Percentiles rank a stretch among this genome's conserved stretches.
These are phyloP conservation scores for Aureobasidium vineae DNA, from an alignment of 2,329 filamentous ascomycete species.

Conservation along the genomic window DNA sequence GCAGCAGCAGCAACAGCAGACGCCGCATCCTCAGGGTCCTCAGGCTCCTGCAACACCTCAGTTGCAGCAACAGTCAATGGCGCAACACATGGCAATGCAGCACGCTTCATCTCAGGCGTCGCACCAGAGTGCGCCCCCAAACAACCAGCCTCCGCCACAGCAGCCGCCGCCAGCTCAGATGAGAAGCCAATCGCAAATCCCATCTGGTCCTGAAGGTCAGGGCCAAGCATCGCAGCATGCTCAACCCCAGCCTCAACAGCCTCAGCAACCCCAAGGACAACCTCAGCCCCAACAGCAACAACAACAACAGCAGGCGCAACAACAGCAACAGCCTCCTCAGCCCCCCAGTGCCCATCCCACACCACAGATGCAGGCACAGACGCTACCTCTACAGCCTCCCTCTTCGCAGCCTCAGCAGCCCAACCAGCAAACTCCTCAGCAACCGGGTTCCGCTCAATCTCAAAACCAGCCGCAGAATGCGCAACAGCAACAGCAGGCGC, in stretches of 20 bases:
- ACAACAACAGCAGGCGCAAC: slow-evolving; percentile 22
- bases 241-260: slow-evolving; percentile 39
- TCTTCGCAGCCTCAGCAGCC: slow-evolving; percentile 32
- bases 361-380: slow-evolving; percentile 29
- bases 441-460: slow-evolving; percentile 34
- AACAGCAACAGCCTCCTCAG: slow-evolving; percentile 31
- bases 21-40: slow-evolving; percentile 36
- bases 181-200: slow-evolving; percentile 42
- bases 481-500: slow-evolving; percentile 43
- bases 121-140: slow-evolving; percentile 48
- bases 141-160: slow-evolving; percentile 40
- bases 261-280: slow-evolving; percentile 28
- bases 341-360: slow-evolving; percentile 22
- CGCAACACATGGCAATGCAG: slow-evolving; percentile 46
- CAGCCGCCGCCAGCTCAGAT: slow-evolving; percentile 41
- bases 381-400: slow-evolving; percentile 31
- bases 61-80: slow-evolving; percentile 44
- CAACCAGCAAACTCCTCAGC: slow-evolving; percentile 45
- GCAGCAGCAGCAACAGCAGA: slow-evolving; percentile 34
- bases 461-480: slow-evolving; percentile 47
- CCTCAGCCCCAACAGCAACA: slow-evolving; percentile 19
- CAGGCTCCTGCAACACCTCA: slow-evolving; percentile 40
- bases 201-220: slow-evolving; percentile 32
- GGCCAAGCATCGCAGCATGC: slow-evolving; percentile 37
- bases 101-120: slow-evolving; percentile 51